Evolutionary conservation across 2,329 filamentous ascomycete species (phyloP).

Genomic region (Trichoderma semiorbis): DNA sequence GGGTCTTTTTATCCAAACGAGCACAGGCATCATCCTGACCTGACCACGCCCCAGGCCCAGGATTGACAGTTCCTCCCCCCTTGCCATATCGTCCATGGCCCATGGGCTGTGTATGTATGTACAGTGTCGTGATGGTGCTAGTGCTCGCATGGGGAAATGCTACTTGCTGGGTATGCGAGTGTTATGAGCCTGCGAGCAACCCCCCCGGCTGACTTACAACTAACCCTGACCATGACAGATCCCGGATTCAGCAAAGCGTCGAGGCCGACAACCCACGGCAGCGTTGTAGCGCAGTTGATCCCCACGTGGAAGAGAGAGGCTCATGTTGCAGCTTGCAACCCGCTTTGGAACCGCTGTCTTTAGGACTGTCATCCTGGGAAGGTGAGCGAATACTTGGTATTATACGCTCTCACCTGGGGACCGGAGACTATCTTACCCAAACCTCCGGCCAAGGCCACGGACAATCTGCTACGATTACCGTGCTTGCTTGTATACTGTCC

Average conservation of each 20-base stretch:
- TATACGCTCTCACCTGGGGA: neutral
- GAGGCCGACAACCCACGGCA: neutral
- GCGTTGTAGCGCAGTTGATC: constrained; percentile 10
- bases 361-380: neutral
- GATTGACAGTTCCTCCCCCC: neutral
- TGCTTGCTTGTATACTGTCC: neutral
- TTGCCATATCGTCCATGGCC: neutral
- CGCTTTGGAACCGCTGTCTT: neutral
- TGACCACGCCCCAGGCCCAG: neutral
- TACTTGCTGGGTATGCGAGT: neutral
- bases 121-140: neutral
- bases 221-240: neutral
- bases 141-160: neutral
- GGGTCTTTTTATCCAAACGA: constrained; percentile 9
- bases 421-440: neutral
- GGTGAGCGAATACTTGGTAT: neutral
- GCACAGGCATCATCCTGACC: constrained; percentile 6
- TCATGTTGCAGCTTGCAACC: neutral
- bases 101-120: neutral
- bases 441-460: neutral
- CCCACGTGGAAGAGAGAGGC: constrained; percentile 7
- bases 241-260: constrained; percentile 8
- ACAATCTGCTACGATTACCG: neutral
- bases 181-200: neutral
- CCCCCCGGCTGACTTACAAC: neutral